These are phyloP conservation scores for Trichoderma sp. DNA, from an alignment of 2,329 filamentous ascomycete genomes.

Conservation along the genomic window DNA sequence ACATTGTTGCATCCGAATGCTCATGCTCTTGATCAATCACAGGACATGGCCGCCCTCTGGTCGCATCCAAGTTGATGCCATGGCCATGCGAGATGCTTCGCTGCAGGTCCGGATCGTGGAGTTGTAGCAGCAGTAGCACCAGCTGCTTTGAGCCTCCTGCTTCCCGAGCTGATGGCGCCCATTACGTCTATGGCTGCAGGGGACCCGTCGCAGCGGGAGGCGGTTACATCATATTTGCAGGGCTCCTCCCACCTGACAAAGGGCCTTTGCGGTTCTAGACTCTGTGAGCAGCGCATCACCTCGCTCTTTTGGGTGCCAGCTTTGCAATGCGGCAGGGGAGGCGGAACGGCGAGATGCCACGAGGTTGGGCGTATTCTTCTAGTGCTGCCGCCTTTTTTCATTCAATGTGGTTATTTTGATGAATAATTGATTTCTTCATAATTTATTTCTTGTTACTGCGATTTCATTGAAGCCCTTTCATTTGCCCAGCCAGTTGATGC, in stretches of 20 bases:
- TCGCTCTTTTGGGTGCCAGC: background rate
- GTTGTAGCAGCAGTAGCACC: background rate
- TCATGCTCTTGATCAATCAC: no score
- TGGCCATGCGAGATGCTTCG: background rate
- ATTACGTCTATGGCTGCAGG: slow-evolving; percentile 27
- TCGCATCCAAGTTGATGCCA: background rate
- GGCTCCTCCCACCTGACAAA: background rate
- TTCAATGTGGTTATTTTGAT: background rate
- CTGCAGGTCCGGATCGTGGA: background rate
- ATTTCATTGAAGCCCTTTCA: background rate
- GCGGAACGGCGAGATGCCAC: no score
- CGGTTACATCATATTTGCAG: slow-evolving; percentile 23
- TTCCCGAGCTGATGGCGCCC: slow-evolving; percentile 25
- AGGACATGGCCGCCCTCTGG: background rate
- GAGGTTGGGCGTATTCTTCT: background rate
- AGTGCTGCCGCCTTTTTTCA: background rate
- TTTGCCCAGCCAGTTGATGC: background rate
- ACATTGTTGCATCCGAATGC: no score
- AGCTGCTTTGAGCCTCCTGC: slow-evolving; percentile 17
- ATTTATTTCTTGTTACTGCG: background rate
- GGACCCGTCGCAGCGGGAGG: slow-evolving; percentile 16
- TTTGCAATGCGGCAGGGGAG: background rate
- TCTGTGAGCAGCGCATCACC: slow-evolving; percentile 1
- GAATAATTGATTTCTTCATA: background rate
- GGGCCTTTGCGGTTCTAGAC: slow-evolving; percentile 19